phyloP scores from a whole-genome alignment of 2,329 filamentous ascomycete genomes.

The Fusarium buharicum region DNA sequence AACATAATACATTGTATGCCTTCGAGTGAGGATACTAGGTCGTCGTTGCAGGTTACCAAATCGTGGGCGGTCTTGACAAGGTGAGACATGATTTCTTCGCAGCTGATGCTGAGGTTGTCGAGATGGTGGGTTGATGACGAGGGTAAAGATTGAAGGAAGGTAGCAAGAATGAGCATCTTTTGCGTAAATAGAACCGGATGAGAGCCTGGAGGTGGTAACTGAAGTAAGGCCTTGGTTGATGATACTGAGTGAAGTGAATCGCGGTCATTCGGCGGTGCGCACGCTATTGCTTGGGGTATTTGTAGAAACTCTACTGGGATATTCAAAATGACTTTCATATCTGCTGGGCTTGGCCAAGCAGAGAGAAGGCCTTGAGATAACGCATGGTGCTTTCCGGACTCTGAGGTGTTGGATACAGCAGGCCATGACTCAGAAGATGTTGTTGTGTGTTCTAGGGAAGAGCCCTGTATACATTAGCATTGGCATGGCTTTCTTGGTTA shows the following conservation, averaged over 20 bases:
- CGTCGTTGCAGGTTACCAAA: slow-evolving; percentile 58
- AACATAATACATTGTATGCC: slow-evolving; percentile 63
- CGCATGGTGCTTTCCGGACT: slow-evolving; percentile 27
- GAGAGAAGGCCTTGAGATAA: slow-evolving; percentile 49
- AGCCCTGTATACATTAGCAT: not conserved
- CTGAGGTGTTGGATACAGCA: not conserved
- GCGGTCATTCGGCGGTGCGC: slow-evolving; percentile 34
- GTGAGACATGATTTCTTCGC: slow-evolving; percentile 37
- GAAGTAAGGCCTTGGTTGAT: slow-evolving; percentile 48
- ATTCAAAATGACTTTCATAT: slow-evolving; percentile 51
- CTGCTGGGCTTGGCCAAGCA: slow-evolving; percentile 53
- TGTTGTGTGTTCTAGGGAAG: not conserved
- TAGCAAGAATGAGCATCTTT: slow-evolving; percentile 53
- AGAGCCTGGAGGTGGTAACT: slow-evolving; percentile 27
- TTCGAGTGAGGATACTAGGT: slow-evolving; percentile 57
- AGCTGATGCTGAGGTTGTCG: slow-evolving; percentile 27
- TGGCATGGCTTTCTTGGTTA: fast-evolving
- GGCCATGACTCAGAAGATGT: not conserved
- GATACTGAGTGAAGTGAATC: not conserved
- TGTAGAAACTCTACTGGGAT: slow-evolving; percentile 47
- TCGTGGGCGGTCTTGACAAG: slow-evolving; percentile 46
- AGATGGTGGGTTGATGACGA: slow-evolving; percentile 3
- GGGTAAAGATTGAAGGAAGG: slow-evolving; percentile 50
- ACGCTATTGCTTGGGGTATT: slow-evolving; percentile 52
- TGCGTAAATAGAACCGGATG: slow-evolving; percentile 57